phyloP scores from a whole-genome alignment of 345 rosid species.

The Noccaea caerulescens region DNA sequence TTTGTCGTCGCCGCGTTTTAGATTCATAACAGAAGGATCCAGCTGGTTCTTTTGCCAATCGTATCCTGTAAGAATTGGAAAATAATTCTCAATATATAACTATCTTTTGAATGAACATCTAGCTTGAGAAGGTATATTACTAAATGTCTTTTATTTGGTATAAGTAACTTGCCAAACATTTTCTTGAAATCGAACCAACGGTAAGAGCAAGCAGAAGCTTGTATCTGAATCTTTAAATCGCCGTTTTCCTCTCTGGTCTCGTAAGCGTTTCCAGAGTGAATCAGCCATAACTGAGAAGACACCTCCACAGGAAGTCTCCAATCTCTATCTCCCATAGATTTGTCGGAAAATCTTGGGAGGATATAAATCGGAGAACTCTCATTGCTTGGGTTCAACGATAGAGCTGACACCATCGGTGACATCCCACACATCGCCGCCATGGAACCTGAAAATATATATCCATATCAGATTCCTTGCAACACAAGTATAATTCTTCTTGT shows the following conservation, averaged over 20 bases:
- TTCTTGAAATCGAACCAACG: conserved; percentile 89
- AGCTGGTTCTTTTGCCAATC: conserved; percentile 74
- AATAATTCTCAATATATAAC: background rate
- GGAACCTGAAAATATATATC: conserved; percentile 57
- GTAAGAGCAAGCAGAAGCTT: conserved; percentile 74
- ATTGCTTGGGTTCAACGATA: conserved; percentile 77
- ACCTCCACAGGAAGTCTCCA: conserved; percentile 80
- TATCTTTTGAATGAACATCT: background rate
- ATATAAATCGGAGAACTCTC: conserved; percentile 74
- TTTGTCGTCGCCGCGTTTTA: conserved; percentile 44
- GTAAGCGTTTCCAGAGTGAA: conserved; percentile 80
- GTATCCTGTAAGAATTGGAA: conserved; percentile 54
- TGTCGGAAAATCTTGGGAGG: conserved; percentile 65
- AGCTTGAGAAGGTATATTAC: no score
- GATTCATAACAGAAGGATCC: conserved; percentile 81
- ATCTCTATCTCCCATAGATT: conserved; percentile 49
- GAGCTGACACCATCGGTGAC: conserved; percentile 91
- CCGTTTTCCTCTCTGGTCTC: conserved; percentile 53
- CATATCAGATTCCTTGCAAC: conserved; percentile 19
- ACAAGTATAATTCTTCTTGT: background rate
- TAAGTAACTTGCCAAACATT: conserved; percentile 59
- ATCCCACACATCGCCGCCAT: conserved; percentile 71
- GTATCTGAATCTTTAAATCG: conserved; percentile 56
- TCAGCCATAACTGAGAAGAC: conserved; percentile 74
- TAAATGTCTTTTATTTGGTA: background rate